These are phyloP conservation scores for Camelina laxa DNA, from an alignment of 345 rosid genomes.

Conservation along the genomic window DNA sequence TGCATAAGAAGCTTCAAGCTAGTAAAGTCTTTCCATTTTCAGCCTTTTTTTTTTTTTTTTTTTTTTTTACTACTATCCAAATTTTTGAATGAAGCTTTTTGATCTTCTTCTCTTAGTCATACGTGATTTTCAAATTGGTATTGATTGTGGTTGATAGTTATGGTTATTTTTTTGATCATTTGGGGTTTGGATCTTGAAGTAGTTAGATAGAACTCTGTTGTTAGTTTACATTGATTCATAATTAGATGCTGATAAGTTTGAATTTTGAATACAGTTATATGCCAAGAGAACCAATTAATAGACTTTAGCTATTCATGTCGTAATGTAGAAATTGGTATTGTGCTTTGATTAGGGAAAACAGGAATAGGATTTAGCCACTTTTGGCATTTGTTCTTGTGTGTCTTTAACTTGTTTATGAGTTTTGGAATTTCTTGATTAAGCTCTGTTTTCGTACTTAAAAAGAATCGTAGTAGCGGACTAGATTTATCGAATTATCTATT, in stretches of 20 bases:
- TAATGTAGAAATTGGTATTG: conserved; percentile 15
- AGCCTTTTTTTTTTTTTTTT: background rate
- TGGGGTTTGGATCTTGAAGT: conserved; percentile 31
- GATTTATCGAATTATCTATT: background rate
- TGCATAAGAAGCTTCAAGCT: conserved; percentile 85
- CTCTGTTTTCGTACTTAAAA: background rate
- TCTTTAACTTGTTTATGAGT: background rate
- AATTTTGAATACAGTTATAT: background rate
- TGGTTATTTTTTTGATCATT: background rate
- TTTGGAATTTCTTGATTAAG: background rate
- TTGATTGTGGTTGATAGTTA: conserved; percentile 8
- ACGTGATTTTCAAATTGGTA: conserved; percentile 8
- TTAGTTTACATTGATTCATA: background rate
- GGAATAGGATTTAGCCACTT: background rate
- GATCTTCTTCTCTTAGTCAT: conserved; percentile 8
- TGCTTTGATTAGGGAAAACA: background rate
- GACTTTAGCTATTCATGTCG: conserved; percentile 17
- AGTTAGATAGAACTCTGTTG: background rate
- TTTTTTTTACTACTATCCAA: background rate
- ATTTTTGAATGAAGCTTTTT: background rate
- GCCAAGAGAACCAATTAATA: background rate
- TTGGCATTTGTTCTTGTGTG: background rate
- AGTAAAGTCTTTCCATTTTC: conserved; percentile 44
- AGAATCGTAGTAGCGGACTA: background rate
- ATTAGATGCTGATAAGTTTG: conserved; percentile 7